Evolutionary conservation across 495 filamentous ascomycete genomes (phyloP).

Genomic region (Trichoderma orchidacearum): DNA sequence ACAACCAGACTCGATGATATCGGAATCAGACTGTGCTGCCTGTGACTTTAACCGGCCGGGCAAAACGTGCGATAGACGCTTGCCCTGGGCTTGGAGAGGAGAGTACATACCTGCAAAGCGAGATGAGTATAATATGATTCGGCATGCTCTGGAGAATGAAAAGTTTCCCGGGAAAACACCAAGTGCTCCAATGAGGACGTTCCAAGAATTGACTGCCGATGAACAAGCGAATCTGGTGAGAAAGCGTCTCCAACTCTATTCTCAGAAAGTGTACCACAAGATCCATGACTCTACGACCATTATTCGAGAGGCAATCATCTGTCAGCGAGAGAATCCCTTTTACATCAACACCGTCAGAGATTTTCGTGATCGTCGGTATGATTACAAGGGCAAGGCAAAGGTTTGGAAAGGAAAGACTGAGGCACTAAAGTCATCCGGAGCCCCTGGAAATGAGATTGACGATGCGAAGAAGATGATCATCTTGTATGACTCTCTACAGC

Average conservation of each 20-base stretch:
- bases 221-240: conserved; percentile 74
- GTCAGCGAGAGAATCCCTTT: conserved; percentile 96
- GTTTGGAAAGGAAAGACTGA: conserved; percentile 97
- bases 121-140: conserved; percentile 99
- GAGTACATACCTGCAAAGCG: conserved; percentile 93
- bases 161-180: conserved; percentile 66
- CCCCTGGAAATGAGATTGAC: conserved; percentile 64
- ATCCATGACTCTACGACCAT: conserved; percentile 93
- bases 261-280: conserved; percentile 98
- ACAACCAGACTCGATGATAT: conserved; percentile 95
- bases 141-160: conserved; percentile 85
- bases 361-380: conserved; percentile 91
- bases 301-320: conserved; percentile 92
- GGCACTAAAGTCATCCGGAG: conserved; percentile 67
- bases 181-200: conserved; percentile 55
- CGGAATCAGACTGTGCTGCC: conserved; percentile 89
- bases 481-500: conserved; percentile 87
- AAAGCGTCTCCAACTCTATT: conserved; percentile 83
- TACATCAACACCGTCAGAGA: conserved; percentile 93
- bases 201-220: conserved; percentile 66
- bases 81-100: conserved; percentile 97
- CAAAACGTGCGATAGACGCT: conserved; percentile 87
- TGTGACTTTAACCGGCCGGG: conserved; percentile 98
- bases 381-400: conserved; percentile 97
- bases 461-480: conserved; percentile 98